phyloP scores from a whole-genome alignment of 1,139 yeast genomes.

The Lodderomyces oxycetoniae region DNA sequence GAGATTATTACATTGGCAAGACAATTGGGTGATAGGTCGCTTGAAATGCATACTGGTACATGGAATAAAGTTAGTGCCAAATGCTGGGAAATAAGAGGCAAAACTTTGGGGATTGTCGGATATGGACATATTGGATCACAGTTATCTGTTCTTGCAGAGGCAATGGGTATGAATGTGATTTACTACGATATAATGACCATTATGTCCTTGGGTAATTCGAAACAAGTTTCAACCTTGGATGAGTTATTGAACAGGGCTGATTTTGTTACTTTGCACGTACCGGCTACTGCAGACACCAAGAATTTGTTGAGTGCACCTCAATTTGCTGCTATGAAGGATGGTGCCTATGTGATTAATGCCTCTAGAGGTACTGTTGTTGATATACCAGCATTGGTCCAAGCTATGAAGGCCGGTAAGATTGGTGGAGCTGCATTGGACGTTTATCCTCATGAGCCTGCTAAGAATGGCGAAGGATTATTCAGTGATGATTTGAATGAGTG shows the following conservation, averaged over 20 bases:
- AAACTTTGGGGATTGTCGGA: constrained; percentile 94
- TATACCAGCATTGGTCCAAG: constrained; percentile 87
- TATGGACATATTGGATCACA: constrained; percentile 99
- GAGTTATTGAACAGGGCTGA: constrained; percentile 80
- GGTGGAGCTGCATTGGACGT: constrained; percentile 99
- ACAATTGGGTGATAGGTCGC: constrained; percentile 95
- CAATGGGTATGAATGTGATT: constrained; percentile 95
- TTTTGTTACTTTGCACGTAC: constrained; percentile 91
- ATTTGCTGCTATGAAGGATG: constrained; percentile 94
- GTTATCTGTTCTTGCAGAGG: constrained; percentile 92
- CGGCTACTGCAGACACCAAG: constrained; percentile 89
- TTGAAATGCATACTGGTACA: constrained; percentile 92
- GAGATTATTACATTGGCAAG: constrained; percentile 92
- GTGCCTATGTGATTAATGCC: constrained; percentile 90
- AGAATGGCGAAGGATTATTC: constrained; percentile 85
- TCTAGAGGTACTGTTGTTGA: constrained; percentile 98
- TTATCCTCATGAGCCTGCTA: constrained; percentile 96
- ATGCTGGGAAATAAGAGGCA: constrained; percentile 99
- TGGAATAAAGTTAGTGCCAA: constrained; percentile 96
- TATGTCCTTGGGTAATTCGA: constrained; percentile 96
- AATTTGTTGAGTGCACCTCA: constrained; percentile 87
- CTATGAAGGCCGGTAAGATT: constrained; percentile 86
- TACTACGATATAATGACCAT: constrained; percentile 90
- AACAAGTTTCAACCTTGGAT: constrained; percentile 80
- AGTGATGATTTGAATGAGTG: constrained; percentile 68